A percentile compares a stretch with the other conserved stretches of the same genome.
These are phyloP conservation scores for Fusarium falciforme DNA, from an alignment of 2,329 filamentous ascomycete species.

Conservation along the genomic window DNA sequence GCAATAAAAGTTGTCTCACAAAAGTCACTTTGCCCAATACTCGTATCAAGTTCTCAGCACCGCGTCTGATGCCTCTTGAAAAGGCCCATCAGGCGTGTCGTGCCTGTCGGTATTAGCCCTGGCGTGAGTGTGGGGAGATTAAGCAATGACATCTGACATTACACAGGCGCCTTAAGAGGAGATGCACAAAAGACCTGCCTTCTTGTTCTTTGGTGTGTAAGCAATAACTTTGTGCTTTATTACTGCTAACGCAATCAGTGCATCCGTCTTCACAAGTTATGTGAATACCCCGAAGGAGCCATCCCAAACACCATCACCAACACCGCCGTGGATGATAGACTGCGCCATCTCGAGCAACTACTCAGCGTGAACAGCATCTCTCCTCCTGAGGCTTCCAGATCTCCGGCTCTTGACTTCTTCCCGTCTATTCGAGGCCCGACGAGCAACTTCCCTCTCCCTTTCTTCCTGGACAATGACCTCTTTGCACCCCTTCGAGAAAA, in stretches of 20 bases:
- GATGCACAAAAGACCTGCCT: slow-evolving; percentile 30
- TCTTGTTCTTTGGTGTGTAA: slow-evolving; percentile 27
- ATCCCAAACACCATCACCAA: neutral
- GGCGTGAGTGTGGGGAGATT: neutral
- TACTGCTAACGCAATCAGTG: neutral
- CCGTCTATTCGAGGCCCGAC: neutral
- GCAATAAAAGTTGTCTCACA: neutral
- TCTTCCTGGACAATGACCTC: slow-evolving; percentile 28
- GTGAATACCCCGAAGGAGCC: neutral
- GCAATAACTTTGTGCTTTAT: too few species aligned
- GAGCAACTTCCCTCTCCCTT: slow-evolving; percentile 9
- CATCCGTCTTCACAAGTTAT: slow-evolving; percentile 5
- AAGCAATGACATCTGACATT: neutral
- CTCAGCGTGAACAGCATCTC: neutral
- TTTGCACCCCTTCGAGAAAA: slow-evolving; percentile 10
- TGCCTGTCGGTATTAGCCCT: slow-evolving; percentile 10
- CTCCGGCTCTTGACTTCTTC: neutral
- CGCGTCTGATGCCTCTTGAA: neutral
- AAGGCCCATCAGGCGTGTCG: slow-evolving; percentile 8
- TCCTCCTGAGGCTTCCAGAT: neutral
- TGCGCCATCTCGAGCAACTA: neutral
- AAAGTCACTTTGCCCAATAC: neutral
- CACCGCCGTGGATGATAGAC: neutral
- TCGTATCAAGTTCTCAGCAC: neutral
- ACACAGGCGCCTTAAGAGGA: slow-evolving; percentile 31